Base-by-base conservation (phyloP, 176 grass and related monocot genomes). In the Hordeum vulgare region DNA sequence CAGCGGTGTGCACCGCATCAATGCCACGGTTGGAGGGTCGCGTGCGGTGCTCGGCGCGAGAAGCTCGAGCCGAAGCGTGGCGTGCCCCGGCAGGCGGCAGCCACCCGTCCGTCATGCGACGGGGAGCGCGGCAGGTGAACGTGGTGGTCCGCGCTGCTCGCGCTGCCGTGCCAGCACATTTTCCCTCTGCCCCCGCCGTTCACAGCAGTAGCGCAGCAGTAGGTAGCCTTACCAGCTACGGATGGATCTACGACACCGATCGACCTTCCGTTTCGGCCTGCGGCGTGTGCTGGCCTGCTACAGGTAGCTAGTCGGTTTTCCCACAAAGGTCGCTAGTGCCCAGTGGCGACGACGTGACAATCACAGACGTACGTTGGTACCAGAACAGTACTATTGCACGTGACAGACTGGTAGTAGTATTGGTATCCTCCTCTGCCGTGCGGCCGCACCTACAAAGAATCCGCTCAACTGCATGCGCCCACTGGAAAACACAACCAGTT, bases 61-160 rank as follows among this genome's bases (percentile, higher is more conserved):
- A 49, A 63, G 31, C 24, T 17, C 47, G 11, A 44, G 3, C 21
- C 11, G 36, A 24, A 35, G 20, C 60, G 45, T 70, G 66, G 41
- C 11, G 39, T 44, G 31, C 44, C 24, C 58, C 61, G 57, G 51
- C 84, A 39, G 18, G 77, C 35, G 66, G 51, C 84, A 53, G 42
- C 57, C 84, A 86, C 57, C 67, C 76, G 66, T 41, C 78, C 40
- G 37, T 36, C 83, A 85, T 71, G 54, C 85, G 23, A 58, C 77
- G 67, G 31, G 11, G 40, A 25, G 28, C 29, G 39, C 44, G 3
- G 71, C 85, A 77, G 51, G 85, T 77, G 85, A 87, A 87, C 73
- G 63, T 41, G 56, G 80, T 82, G 79, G 85, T 82, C 85, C 79
- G 72, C 72, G 63, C 3, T 56, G 51, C 31, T 6, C 3, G 8